A percentile compares a stretch with the other conserved stretches of the same genome.
Conservation (phyloP, 2,329 filamentous ascomycete genomes). For the Ceratocystiopsis minuta region DNA sequence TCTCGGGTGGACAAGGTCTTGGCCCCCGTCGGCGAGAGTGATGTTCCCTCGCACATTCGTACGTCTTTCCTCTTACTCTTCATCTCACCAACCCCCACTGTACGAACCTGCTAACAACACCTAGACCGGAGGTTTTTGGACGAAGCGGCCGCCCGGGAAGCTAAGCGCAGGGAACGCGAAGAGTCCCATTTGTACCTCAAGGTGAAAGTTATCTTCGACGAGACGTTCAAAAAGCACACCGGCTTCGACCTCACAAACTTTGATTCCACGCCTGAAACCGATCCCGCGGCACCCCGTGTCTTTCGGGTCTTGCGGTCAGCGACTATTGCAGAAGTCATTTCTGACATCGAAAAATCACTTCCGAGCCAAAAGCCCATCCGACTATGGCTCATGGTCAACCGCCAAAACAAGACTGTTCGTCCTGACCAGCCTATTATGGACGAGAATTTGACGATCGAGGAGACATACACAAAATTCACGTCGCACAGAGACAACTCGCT, state of each 20-base stretch:
- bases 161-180: conserved; percentile 70
- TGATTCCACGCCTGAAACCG: conserved; percentile 35
- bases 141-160: conserved; percentile 59
- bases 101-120: conserved; percentile 4
- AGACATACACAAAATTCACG: conserved; percentile 32
- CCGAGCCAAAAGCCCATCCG: conserved; percentile 27
- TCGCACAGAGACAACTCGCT: conserved; percentile 53
- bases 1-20: conserved; percentile 70
- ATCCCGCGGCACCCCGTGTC: conserved; percentile 46
- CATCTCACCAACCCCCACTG: too few relatives aligned
- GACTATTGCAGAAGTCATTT: conserved; percentile 34
- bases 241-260: conserved; percentile 67
- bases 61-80: conserved; percentile 23
- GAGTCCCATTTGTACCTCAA: conserved; percentile 88
- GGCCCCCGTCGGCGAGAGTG: conserved; percentile 52
- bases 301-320: too few relatives aligned
- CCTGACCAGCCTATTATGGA: conserved; percentile 79
- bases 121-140: conserved; percentile 61
- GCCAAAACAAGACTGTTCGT: conserved; percentile 89
- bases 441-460: conserved; percentile 57
- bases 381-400: conserved; percentile 95
- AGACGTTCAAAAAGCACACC: conserved; percentile 64
- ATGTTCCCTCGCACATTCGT: conserved; percentile 71
- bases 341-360: too few relatives aligned
- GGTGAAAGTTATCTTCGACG: conserved; percentile 63